Base-by-base conservation (phyloP, 768 basidiomycete genomes). In the Podaxis mareebaensis region DNA sequence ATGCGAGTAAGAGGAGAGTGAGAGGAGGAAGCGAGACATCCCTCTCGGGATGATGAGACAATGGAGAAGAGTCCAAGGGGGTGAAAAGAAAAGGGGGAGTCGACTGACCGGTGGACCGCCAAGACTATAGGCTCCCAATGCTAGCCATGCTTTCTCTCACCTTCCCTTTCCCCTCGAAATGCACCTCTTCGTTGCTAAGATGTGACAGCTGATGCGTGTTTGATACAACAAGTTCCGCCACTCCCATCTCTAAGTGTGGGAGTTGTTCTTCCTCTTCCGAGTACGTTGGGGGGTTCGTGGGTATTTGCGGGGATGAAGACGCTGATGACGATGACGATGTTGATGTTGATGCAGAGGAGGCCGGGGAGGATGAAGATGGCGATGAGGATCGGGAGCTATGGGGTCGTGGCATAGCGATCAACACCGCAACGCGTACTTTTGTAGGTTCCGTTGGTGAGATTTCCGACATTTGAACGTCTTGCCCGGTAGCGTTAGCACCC, bases 391-490 rank as follows among this genome's bases (percentile, higher is more conserved):
- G 44, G 20, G 65, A 15, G 40, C 40, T 33, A 13, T 63, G 60
- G 17, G 69, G 66, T 10, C 63, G 60, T 20, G 81, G 81, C 81
- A 82, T 81, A 4, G 81, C 80, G 44, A 82, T 77, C 36, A 82
- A 70, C 17, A 82, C 79, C 0, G 78, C 75, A 33, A 82, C 73
- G 39, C 72, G 73, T 26, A 82, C 70, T 49, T 69, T 61, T 33
- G 48, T 53, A 11, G 62, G 61, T 17, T 54, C 44, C 17, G n/a
- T 48, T 24, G 64, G 48, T 17, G 52, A 38, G 20, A 52, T 44
- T 30, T 65, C 53, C 10, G 58, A 22, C 48, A 58, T 52, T 30
- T 40, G 66, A 10, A 48, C 52, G 8, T 52, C 52, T 49, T 60
- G 56, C 15, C 22, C 57, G 46, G 57, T 13, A 39, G 46, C 20